A percentile compares a stretch with the other conserved stretches of the same genome.
Conservation (phyloP, 2,329 filamentous ascomycete genomes). For the Calonectria leucothoes region DNA sequence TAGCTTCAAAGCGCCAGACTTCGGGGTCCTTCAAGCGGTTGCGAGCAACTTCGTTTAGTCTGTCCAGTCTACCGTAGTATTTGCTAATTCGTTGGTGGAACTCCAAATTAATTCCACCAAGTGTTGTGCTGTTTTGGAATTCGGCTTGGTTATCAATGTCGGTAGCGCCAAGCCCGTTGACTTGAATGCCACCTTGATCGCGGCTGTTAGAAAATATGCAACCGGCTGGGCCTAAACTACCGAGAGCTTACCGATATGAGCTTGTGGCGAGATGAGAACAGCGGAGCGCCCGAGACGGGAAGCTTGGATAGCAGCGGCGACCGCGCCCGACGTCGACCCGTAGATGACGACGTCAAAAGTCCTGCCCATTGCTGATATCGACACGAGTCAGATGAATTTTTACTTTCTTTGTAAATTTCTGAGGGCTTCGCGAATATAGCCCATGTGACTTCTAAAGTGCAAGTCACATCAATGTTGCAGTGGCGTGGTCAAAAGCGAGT, state of each 20-base stretch:
- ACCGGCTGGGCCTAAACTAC: too few relatives aligned
- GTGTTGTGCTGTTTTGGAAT: conserved; percentile 4
- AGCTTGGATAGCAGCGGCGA: neutral
- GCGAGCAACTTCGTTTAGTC: neutral
- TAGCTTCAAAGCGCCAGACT: neutral
- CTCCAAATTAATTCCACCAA: neutral
- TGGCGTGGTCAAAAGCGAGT: neutral
- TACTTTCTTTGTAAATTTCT: neutral
- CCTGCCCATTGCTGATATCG: neutral
- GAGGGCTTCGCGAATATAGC: neutral
- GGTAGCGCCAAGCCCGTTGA: neutral
- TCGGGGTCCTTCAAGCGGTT: neutral
- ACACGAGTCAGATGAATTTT: neutral
- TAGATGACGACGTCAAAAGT: neutral
- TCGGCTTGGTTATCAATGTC: conserved; percentile 6
- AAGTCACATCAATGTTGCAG: neutral
- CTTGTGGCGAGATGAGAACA: neutral
- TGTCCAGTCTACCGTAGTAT: neutral
- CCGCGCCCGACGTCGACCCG: neutral
- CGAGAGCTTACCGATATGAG: neutral
- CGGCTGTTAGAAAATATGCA: neutral
- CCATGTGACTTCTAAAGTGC: neutral
- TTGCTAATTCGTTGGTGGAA: neutral
- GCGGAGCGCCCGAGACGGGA: neutral
- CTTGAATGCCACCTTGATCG: neutral